Evolutionary conservation across 495 filamentous ascomycete species (phyloP), one percentile per base, ranked within the genome.

Genomic region (Talaromyces stipitatus): DNA sequence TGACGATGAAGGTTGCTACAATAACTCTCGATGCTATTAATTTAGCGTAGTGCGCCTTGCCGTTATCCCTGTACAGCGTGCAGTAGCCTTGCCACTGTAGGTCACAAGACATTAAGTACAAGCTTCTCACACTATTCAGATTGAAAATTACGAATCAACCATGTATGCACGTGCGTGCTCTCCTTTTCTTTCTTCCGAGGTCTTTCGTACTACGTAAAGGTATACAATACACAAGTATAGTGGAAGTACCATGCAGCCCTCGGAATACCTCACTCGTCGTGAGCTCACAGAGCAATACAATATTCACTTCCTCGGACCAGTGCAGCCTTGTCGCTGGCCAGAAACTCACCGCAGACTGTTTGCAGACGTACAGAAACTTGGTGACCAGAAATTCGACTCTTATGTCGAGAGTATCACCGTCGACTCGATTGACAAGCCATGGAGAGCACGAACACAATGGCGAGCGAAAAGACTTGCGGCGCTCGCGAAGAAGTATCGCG

Each of bases 1-100:
- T 6, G n/a, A 41, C 4, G 4, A 41, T 41, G n/a, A n/a, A n/a
- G n/a, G 36, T 72, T 16, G 36, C 18, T 30, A 28, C 24, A 26
- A n/a, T 48, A 27, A 26, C 14, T 26, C 24, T 18, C 22, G 3
- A 16, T 23, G n/a, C 14, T 26, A 48, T 26, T 9, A 48, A 26
- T 18, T 48, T 48, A 48, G 26, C 22, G 22, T 20, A 26, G 22
- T 48, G 22, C 14, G 22, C 22, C 46, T 48, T 27, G 22, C 22
- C 46, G 12, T 12, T 16, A 48, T 7, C 46, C 46, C 46, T 24
- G 22, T 24, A 12, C 26, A 18, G 14, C 14, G 26, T 27, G 14
- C 24, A 48, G 22, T 26, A 48, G 46, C 26, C 46, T 24, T 14
- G 26, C 22, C 22, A 11, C 20, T 14, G 22, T 48, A 10, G 46